phyloP scores from a whole-genome alignment of 768 basidiomycete species.

The Boletus subparvulus region DNA sequence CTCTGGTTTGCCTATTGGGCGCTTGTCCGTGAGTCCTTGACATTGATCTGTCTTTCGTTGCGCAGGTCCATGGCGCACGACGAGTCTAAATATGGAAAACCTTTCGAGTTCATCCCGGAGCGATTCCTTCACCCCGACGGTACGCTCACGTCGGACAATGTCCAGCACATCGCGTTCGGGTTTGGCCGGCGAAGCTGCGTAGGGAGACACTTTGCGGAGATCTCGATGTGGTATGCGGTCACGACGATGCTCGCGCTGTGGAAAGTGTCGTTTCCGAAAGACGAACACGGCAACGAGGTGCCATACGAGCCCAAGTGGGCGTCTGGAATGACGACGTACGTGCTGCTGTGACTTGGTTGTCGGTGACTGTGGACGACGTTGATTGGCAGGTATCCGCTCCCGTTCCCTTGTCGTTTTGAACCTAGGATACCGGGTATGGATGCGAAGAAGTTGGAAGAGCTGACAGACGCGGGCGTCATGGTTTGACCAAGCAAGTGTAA shows the following conservation, averaged over 20 bases:
- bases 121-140: conserved; percentile 32
- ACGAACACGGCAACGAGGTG: conserved; percentile 12
- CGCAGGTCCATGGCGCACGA: conserved; percentile 19
- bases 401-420: conserved; percentile 17
- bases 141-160: conserved; percentile 13
- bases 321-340: conserved; percentile 15
- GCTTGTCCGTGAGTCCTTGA: background rate
- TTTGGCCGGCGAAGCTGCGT: conserved; percentile 24
- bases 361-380: background rate
- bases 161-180: conserved; percentile 17
- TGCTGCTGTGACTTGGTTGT: background rate
- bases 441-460: conserved; percentile 8
- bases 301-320: conserved; percentile 12
- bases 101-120: conserved; percentile 36
- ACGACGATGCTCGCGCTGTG: conserved; percentile 19
- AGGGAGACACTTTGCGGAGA: conserved; percentile 18
- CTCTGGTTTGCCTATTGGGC: conserved; percentile 23
- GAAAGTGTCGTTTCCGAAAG: conserved; percentile 9
- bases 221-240: conserved; percentile 14
- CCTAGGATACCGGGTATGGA: conserved; percentile 11
- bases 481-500: no score
- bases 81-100: conserved; percentile 34
- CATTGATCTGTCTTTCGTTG: background rate
- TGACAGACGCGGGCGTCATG: background rate
- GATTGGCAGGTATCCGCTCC: conserved; percentile 9